A percentile compares a stretch with the other conserved stretches of the same genome.
phyloP scores from a whole-genome alignment of 345 rosid species.

The Noccaea caerulescens region DNA sequence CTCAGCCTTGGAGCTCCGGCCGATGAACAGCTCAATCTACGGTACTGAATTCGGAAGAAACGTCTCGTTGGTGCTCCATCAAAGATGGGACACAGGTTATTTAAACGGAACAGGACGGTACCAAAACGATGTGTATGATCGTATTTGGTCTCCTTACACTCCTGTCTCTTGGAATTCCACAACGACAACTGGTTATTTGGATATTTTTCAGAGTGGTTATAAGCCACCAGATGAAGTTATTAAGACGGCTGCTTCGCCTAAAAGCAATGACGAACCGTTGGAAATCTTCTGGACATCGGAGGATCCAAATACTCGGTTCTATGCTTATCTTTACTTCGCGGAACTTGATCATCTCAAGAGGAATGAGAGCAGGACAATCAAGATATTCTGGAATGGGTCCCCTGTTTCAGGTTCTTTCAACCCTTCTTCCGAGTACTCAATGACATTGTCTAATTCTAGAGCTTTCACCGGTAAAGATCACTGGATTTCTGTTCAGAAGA shows the following conservation, averaged over 20 bases:
- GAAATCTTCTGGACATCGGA: slow-evolving; percentile 43
- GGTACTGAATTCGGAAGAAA: slow-evolving; percentile 47
- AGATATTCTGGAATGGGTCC: slow-evolving; percentile 50
- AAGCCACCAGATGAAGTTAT: slow-evolving; percentile 51
- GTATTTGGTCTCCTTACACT: slow-evolving; percentile 51
- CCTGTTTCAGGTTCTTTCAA: slow-evolving; percentile 42
- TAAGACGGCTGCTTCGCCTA: slow-evolving; percentile 46
- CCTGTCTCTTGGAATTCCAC: slow-evolving; percentile 43
- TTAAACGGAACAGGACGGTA: slow-evolving; percentile 48
- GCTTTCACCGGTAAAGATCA: slow-evolving; percentile 53
- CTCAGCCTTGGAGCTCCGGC: slow-evolving; percentile 57
- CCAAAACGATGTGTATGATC: slow-evolving; percentile 52
- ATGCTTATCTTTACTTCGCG: slow-evolving; percentile 50
- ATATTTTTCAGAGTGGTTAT: slow-evolving; percentile 46
- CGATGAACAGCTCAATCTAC: slow-evolving; percentile 44
- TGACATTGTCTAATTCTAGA: slow-evolving; percentile 45
- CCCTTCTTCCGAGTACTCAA: slow-evolving; percentile 42
- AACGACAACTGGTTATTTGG: slow-evolving; percentile 38
- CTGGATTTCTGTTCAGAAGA: slow-evolving; percentile 48
- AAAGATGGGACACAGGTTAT: slow-evolving; percentile 42
- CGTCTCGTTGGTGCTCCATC: slow-evolving; percentile 41
- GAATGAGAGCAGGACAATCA: slow-evolving; percentile 49
- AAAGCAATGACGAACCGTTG: slow-evolving; percentile 36
- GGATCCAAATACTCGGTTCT: slow-evolving; percentile 41
- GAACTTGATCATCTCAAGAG: slow-evolving; percentile 42